Conservation (phyloP, 2,329 filamentous ascomycete species). For the Westerdykella aurantiaca region DNA sequence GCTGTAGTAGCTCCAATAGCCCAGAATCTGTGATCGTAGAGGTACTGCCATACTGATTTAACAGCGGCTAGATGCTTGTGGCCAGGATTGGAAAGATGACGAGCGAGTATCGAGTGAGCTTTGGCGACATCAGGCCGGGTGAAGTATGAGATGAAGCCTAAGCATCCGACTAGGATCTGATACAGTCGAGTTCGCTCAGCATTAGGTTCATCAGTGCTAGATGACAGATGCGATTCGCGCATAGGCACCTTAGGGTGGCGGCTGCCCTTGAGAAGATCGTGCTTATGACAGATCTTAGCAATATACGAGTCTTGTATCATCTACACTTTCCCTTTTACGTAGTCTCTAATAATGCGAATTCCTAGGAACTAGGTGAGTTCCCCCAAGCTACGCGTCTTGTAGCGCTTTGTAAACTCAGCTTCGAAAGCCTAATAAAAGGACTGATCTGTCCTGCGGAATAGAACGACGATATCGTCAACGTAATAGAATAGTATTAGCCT, state of each 20-base stretch:
- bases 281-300: conserved; percentile 11
- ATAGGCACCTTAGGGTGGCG: conserved; percentile 2
- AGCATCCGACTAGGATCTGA: conserved; percentile 11
- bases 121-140: conserved; percentile 11
- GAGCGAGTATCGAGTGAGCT: conserved; percentile 7
- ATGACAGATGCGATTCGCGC: not conserved
- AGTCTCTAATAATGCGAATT: conserved; percentile 6
- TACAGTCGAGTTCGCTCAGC: conserved; percentile 8
- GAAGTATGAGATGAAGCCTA: conserved; percentile 9
- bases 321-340: conserved; percentile 1
- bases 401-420: not conserved
- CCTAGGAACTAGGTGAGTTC: conserved; percentile 7
- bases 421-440: not conserved
- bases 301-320: conserved; percentile 12
- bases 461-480: conserved; percentile 8
- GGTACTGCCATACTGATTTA: conserved; percentile 1
- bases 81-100: conserved; percentile 12
- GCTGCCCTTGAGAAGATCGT: conserved; percentile 1
- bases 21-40: conserved; percentile 3
- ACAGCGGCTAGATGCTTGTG: conserved; percentile 4
- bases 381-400: conserved; percentile 5
- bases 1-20: not conserved
- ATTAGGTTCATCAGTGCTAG: not conserved
- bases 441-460: not conserved
- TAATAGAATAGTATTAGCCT: conserved; percentile 10